These are phyloP conservation scores for Phaeoacremonium minimum DNA, from an alignment of 2,329 filamentous ascomycete genomes.

Conservation along the genomic window DNA sequence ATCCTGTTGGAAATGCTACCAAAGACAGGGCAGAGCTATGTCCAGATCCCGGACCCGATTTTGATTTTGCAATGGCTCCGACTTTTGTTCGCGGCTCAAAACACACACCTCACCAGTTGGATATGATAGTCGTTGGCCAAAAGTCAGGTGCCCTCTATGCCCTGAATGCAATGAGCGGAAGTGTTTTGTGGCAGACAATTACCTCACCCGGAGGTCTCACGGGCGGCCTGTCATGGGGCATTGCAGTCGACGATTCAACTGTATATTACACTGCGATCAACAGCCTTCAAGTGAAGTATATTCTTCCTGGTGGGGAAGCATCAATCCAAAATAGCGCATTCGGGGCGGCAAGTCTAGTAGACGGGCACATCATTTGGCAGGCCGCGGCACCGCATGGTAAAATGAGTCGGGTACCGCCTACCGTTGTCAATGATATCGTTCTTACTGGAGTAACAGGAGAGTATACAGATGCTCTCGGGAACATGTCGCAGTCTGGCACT, in stretches of 20 bases:
- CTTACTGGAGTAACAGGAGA: no score
- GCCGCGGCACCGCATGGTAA: not conserved
- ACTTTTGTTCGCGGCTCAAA: conserved; percentile 16
- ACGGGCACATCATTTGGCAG: not conserved
- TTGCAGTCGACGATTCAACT: conserved; percentile 20
- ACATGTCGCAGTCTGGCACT: no score
- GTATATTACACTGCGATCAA: conserved; percentile 24
- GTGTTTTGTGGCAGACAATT: conserved; percentile 16
- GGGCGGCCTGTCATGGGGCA: conserved; percentile 24
- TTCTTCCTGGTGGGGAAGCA: not conserved
- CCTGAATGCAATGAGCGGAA: conserved; percentile 17
- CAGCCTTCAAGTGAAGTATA: conserved; percentile 2
- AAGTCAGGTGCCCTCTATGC: conserved; percentile 23
- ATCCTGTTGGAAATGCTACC: no score
- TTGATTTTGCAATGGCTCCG: no score
- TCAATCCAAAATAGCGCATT: not conserved
- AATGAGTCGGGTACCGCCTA: not conserved
- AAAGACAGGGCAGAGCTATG: no score
- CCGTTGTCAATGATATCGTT: not conserved
- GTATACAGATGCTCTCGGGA: no score
- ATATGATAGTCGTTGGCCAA: conserved; percentile 21
- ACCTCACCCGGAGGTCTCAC: conserved; percentile 16
- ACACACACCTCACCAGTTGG: conserved; percentile 9
- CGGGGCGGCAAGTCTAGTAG: not conserved
- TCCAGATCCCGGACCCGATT: no score